Conservation (phyloP, 2,329 filamentous ascomycete genomes). For the Talaromyces amestolkiae region DNA sequence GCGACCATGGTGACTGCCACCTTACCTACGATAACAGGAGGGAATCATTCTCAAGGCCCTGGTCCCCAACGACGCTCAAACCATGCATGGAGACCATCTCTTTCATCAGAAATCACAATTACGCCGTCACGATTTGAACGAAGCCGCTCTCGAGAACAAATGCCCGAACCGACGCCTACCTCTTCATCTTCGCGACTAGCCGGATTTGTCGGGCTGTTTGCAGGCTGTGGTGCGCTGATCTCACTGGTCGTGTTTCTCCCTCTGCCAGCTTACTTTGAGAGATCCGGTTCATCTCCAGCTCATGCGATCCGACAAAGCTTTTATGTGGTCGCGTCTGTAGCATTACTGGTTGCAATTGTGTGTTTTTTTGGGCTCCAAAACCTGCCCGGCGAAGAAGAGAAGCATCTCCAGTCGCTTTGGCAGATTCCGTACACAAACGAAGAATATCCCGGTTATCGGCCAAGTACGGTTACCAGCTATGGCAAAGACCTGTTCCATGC, state of each 20-base stretch:
- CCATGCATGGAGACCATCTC: conserved; percentile 47
- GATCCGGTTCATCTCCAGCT: conserved; percentile 68
- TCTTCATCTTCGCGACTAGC: conserved; percentile 65
- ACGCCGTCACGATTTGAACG: conserved; percentile 50
- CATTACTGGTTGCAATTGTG: conserved; percentile 68
- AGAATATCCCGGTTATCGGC: neutral
- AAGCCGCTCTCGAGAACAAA: conserved; percentile 17
- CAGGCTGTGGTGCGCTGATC: conserved; percentile 84
- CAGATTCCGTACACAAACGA: neutral
- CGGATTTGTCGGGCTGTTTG: conserved; percentile 87
- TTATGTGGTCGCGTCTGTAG: conserved; percentile 75
- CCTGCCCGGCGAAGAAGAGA: conserved; percentile 70
- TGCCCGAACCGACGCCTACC: conserved; percentile 19
- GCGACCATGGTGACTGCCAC: conserved; percentile 98
- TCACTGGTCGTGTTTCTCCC: conserved; percentile 81
- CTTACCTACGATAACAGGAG: conserved; percentile 65
- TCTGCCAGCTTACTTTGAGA: conserved; percentile 75
- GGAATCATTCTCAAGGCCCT: conserved; percentile 20
- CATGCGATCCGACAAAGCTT: conserved; percentile 79
- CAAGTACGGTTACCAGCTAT: conserved; percentile 19
- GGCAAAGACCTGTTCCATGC: conserved; percentile 61
- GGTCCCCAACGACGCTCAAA: conserved; percentile 22
- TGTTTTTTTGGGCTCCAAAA: conserved; percentile 74
- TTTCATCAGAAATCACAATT: conserved; percentile 60
- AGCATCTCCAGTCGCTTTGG: conserved; percentile 63